Percentiles rank a stretch among this genome's conserved stretches.
These are phyloP conservation scores for Leptoxyphium fumago DNA, from an alignment of 2,329 filamentous ascomycete genomes.

Conservation along the genomic window DNA sequence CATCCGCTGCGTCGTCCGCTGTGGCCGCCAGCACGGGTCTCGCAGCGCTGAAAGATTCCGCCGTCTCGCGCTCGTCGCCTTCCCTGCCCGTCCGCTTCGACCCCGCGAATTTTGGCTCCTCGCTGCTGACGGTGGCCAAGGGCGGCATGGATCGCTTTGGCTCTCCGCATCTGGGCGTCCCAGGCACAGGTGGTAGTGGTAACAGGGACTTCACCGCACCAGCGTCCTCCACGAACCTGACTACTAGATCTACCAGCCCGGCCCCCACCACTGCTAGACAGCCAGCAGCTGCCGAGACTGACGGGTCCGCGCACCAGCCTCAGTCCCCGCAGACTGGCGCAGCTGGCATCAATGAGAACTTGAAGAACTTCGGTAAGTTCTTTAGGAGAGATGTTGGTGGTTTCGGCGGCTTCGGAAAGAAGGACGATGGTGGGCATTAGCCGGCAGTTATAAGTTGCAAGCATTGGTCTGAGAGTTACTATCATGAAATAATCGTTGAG, in stretches of 20 bases:
- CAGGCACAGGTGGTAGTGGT: constrained; percentile 7
- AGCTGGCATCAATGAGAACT: constrained; percentile 74
- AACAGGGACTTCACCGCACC: constrained; percentile 8
- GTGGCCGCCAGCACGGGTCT: constrained; percentile 7
- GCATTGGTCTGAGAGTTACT: too few relatives aligned
- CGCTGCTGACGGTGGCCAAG: constrained; percentile 72
- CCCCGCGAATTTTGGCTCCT: constrained; percentile 67
- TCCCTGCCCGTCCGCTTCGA: constrained; percentile 48
- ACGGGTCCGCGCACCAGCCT: background rate
- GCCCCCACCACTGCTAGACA: constrained; percentile 14
- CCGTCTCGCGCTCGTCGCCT: constrained; percentile 16
- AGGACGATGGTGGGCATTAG: constrained; percentile 1
- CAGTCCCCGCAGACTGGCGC: constrained; percentile 29
- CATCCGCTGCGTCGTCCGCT: background rate
- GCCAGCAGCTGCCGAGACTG: constrained; percentile 7
- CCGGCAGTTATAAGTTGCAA: background rate
- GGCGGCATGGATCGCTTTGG: constrained; percentile 71
- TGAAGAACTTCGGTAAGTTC: constrained; percentile 93
- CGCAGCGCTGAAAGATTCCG: constrained; percentile 20
- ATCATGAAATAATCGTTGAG: too few relatives aligned
- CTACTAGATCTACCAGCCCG: constrained; percentile 18
- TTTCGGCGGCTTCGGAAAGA: constrained; percentile 54
- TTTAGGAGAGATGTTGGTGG: constrained; percentile 77
- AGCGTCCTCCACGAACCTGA: constrained; percentile 16
- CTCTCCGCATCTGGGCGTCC: constrained; percentile 34